These are phyloP conservation scores for Neonectria faginata DNA, from an alignment of 2,329 filamentous ascomycete genomes.

Conservation along the genomic window DNA sequence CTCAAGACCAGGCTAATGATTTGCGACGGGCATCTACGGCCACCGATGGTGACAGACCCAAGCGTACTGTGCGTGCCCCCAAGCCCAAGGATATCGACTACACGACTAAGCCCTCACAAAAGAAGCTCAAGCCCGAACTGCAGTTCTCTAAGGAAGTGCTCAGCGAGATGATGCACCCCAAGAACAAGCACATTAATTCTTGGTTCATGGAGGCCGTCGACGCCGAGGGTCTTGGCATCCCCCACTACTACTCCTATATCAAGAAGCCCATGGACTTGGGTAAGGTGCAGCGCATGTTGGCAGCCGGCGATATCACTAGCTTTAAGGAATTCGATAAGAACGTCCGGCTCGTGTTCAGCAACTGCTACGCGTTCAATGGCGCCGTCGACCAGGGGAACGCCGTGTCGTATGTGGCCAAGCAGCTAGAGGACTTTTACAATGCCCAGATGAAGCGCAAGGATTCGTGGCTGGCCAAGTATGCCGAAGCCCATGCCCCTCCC, in stretches of 20 bases:
- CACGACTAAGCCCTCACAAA: conserved; percentile 78
- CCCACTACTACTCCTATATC: conserved; percentile 91
- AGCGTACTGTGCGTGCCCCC: conserved; percentile 92
- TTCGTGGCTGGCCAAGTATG: conserved; percentile 82
- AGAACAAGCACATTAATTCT: conserved; percentile 74
- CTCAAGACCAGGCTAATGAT: conserved; percentile 40
- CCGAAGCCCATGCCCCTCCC: conserved; percentile 65
- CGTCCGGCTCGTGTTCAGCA: conserved; percentile 84
- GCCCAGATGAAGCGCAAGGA: conserved; percentile 81
- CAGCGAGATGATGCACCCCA: conserved; percentile 79
- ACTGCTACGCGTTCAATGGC: conserved; percentile 91
- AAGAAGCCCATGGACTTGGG: conserved; percentile 96
- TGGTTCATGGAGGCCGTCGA: conserved; percentile 90
- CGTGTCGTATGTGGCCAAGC: conserved; percentile 77
- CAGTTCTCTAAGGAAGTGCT: conserved; percentile 89
- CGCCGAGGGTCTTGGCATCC: conserved; percentile 92
- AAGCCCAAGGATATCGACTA: conserved; percentile 94
- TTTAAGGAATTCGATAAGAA: conserved; percentile 89
- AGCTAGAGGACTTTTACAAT: conserved; percentile 81
- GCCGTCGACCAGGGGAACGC: conserved; percentile 69
- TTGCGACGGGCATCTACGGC: conserved; percentile 83
- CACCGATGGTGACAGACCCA: conserved; percentile 81
- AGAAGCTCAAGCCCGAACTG: conserved; percentile 89
- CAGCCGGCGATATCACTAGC: conserved; percentile 81
- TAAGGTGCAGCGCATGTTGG: conserved; percentile 83